Evolutionary conservation across 495 filamentous ascomycete species (phyloP).

Genomic region (Daldinia caldariorum): DNA sequence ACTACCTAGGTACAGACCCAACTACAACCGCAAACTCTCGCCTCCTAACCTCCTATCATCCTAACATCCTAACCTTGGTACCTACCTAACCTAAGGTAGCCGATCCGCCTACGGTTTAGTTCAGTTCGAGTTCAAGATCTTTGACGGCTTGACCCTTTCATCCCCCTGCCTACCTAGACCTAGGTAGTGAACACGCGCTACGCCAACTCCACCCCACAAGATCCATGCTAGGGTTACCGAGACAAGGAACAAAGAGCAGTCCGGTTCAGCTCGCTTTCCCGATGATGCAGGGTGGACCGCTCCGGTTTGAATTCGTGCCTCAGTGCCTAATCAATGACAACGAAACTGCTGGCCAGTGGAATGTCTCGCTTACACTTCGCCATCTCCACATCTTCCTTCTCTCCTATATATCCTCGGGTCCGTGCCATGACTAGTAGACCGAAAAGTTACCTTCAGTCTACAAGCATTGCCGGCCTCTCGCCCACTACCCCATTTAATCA

Average conservation of each 20-base stretch:
- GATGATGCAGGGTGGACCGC: constrained; percentile 48
- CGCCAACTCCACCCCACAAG: constrained; percentile 35
- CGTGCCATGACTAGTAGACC: constrained; percentile 46
- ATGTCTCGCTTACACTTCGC: constrained; percentile 48
- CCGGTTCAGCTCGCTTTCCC: constrained; percentile 42
- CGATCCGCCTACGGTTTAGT: constrained; percentile 1
- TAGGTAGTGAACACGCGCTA: constrained; percentile 34
- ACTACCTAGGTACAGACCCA: constrained; percentile 7
- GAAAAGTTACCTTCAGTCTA: constrained; percentile 41
- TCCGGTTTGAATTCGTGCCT: constrained; percentile 54
- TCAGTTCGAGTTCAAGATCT: constrained; percentile 11
- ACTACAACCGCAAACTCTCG: too few relatives aligned
- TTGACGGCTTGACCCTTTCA: constrained; percentile 24
- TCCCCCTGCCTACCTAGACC: too few relatives aligned
- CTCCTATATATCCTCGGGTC: constrained; percentile 53
- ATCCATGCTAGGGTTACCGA: constrained; percentile 40
- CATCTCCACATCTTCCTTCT: constrained; percentile 45
- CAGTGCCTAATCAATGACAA: constrained; percentile 44
- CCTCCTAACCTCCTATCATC: too few relatives aligned
- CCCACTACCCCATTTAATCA: constrained; percentile 50
- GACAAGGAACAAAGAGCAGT: constrained; percentile 30
- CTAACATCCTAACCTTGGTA: too few relatives aligned
- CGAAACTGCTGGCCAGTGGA: constrained; percentile 46
- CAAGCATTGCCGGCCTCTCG: constrained; percentile 43
- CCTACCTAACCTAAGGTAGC: too few relatives aligned